These are phyloP conservation scores for Glarea lozoyensis DNA, from an alignment of 495 filamentous ascomycete genomes.

Conservation along the genomic window DNA sequence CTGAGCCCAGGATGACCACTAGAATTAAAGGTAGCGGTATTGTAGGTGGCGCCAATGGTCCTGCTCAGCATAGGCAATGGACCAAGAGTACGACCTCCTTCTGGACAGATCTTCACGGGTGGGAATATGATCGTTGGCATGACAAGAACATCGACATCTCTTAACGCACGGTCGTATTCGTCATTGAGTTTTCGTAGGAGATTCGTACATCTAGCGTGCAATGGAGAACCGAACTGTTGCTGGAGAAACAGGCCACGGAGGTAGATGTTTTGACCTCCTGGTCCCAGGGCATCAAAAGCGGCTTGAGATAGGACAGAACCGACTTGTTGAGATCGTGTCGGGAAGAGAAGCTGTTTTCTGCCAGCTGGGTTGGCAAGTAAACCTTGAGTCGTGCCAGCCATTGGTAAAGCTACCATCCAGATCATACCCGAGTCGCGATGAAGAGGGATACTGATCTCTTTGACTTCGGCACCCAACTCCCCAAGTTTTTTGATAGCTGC, in stretches of 20 bases:
- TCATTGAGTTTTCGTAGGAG: slow-evolving; percentile 33
- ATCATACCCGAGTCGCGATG: slow-evolving; percentile 38
- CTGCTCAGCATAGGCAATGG: slow-evolving; percentile 32
- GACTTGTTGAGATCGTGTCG: slow-evolving; percentile 21
- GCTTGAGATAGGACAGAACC: slow-evolving; percentile 23
- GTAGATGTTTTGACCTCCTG: slow-evolving; percentile 26
- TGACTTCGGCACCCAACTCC: slow-evolving; percentile 41
- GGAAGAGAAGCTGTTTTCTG: slow-evolving; percentile 25
- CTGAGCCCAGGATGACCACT: slow-evolving; percentile 50
- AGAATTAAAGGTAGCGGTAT: slow-evolving; percentile 48
- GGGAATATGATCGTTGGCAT: slow-evolving; percentile 39
- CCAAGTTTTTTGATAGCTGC: slow-evolving; percentile 35
- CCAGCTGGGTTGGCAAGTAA: slow-evolving; percentile 24
- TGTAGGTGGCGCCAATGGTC: slow-evolving; percentile 38
- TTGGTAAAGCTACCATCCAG: slow-evolving; percentile 32
- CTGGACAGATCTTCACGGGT: slow-evolving; percentile 23
- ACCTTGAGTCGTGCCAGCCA: slow-evolving; percentile 21
- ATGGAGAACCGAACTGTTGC: slow-evolving; percentile 21
- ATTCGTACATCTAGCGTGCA: slow-evolving; percentile 26
- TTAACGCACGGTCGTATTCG: slow-evolving; percentile 33
- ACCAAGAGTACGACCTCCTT: slow-evolving; percentile 16
- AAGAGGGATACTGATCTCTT: slow-evolving; percentile 42
- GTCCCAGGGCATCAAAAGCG: slow-evolving; percentile 27
- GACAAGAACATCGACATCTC: slow-evolving; percentile 35
- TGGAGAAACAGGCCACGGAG: slow-evolving; percentile 24